phyloP scores from a whole-genome alignment of 495 filamentous ascomycete species.

The Pseudotulostoma volvatum region DNA sequence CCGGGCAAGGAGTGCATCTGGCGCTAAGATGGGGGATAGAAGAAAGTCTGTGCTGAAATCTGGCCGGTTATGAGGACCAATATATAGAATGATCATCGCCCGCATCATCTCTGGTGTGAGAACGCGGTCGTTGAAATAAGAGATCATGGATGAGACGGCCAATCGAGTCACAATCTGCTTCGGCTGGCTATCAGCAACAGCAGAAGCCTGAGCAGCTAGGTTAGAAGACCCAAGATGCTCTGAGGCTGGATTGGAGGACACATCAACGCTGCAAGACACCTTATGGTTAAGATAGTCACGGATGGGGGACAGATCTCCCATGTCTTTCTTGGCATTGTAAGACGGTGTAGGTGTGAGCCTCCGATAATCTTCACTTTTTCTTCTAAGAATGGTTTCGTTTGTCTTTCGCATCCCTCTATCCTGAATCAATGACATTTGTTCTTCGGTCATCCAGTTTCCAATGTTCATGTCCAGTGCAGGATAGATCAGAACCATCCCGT shows the following conservation, averaged over 20 bases:
- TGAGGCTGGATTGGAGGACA: conserved; percentile 12
- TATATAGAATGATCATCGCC: conserved; percentile 96
- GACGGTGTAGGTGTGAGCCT: conserved; percentile 49
- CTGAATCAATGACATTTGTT: conserved; percentile 87
- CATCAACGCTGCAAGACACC: conserved; percentile 12
- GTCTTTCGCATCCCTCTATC: conserved; percentile 61
- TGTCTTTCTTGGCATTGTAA: conserved; percentile 45
- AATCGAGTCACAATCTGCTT: conserved; percentile 69
- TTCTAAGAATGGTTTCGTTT: conserved; percentile 55
- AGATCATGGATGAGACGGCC: conserved; percentile 88
- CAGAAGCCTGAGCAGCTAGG: conserved; percentile 14
- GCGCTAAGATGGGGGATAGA: conserved; percentile 76
- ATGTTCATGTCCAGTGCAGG: conserved; percentile 90
- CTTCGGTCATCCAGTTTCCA: conserved; percentile 97
- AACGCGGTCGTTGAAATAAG: conserved; percentile 92
- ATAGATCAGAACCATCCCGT: conserved; percentile 73
- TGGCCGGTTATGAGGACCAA: conserved; percentile 81
- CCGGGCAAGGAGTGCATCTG: conserved; percentile 57
- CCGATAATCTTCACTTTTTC: conserved; percentile 59
- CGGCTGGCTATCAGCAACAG: conserved; percentile 36
- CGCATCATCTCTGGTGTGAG: conserved; percentile 97
- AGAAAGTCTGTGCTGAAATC: conserved; percentile 86
- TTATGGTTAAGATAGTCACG: conserved; percentile 28
- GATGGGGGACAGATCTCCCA: conserved; percentile 22
- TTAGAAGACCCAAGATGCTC: conserved; percentile 13